Evolutionary conservation across 805 yeast genomes (phyloP).

Genomic region (Blastobotrys terrestris): DNA sequence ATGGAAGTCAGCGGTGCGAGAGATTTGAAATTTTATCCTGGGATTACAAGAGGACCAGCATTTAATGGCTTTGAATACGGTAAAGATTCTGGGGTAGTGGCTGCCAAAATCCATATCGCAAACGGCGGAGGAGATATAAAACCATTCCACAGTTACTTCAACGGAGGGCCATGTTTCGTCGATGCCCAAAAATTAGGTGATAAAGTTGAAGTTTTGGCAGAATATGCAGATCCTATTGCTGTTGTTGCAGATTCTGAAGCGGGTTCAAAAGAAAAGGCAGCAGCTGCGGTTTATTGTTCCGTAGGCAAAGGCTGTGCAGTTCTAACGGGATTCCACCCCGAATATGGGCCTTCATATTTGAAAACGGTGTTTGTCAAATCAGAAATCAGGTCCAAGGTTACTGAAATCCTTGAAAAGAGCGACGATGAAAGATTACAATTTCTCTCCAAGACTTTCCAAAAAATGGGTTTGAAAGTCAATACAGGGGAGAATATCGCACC

Average conservation of each 20-base stretch:
- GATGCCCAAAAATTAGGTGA: conserved; percentile 51
- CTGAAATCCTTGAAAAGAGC: conserved; percentile 36
- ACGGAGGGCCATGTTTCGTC: conserved; percentile 87
- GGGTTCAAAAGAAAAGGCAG: conserved; percentile 28
- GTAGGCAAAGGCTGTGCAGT: conserved; percentile 73
- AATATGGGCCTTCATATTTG: conserved; percentile 54
- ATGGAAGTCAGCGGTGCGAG: conserved; percentile 84
- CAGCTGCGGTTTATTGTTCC: conserved; percentile 66
- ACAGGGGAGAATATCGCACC: conserved; percentile 29
- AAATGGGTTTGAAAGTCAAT: conserved; percentile 67
- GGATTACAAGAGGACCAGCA: conserved; percentile 75
- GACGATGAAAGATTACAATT: conserved; percentile 50
- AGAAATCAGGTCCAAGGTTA: conserved; percentile 30
- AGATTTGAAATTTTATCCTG: conserved; percentile 78
- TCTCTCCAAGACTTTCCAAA: conserved; percentile 48
- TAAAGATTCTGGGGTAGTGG: conserved; percentile 68
- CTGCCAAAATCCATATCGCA: conserved; percentile 40
- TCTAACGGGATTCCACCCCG: conserved; percentile 86
- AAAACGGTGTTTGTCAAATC: conserved; percentile 25
- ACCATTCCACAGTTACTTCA: conserved; percentile 46
- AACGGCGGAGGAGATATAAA: not conserved
- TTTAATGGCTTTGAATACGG: conserved; percentile 75
- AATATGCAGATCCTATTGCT: conserved; percentile 51
- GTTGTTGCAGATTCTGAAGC: conserved; percentile 34
- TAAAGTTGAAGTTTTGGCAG: conserved; percentile 66